Evolutionary conservation across 73 alveolate species (phyloP).

Genomic region (Blepharisma japonicum): DNA sequence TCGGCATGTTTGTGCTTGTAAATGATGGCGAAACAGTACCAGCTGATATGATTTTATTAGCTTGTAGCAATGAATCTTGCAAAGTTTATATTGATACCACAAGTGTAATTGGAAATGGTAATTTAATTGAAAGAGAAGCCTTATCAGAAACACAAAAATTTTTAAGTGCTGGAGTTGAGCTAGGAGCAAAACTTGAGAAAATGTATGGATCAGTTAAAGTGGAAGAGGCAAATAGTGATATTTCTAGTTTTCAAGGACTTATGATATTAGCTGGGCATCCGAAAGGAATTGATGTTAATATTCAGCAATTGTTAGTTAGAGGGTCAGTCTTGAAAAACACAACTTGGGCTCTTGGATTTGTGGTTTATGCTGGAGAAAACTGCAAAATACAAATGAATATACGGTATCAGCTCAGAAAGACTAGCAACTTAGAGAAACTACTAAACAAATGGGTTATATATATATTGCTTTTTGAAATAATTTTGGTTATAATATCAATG

Average conservation of each 20-base stretch:
- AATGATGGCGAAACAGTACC: constrained; percentile 73
- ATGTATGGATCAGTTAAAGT: constrained; percentile 41
- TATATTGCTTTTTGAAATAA: constrained; percentile 34
- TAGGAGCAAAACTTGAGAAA: not conserved
- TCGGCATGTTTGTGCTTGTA: constrained; percentile 29
- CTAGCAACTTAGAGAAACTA: constrained; percentile 45
- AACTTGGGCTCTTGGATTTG: constrained; percentile 50
- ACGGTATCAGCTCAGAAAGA: constrained; percentile 36
- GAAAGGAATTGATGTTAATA: constrained; percentile 35
- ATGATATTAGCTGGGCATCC: constrained; percentile 41
- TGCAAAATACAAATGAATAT: constrained; percentile 41
- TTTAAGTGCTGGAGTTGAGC: not conserved
- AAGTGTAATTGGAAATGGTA: constrained; percentile 97
- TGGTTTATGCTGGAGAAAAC: constrained; percentile 50
- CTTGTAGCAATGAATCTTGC: constrained; percentile 61
- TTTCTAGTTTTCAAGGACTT: constrained; percentile 54
- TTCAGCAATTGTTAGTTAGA: constrained; percentile 44
- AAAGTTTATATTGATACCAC: constrained; percentile 88
- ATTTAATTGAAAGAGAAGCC: constrained; percentile 56
- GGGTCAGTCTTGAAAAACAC: constrained; percentile 57
- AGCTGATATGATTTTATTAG: constrained; percentile 78
- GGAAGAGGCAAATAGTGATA: constrained; percentile 53
- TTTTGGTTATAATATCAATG: constrained; percentile 35
- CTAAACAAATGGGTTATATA: constrained; percentile 35
- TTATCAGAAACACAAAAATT: no score